Evolutionary conservation across 331 rosid genomes (phyloP), one percentile per base, ranked within the genome.

Genomic region (Telfairia occidentalis): DNA sequence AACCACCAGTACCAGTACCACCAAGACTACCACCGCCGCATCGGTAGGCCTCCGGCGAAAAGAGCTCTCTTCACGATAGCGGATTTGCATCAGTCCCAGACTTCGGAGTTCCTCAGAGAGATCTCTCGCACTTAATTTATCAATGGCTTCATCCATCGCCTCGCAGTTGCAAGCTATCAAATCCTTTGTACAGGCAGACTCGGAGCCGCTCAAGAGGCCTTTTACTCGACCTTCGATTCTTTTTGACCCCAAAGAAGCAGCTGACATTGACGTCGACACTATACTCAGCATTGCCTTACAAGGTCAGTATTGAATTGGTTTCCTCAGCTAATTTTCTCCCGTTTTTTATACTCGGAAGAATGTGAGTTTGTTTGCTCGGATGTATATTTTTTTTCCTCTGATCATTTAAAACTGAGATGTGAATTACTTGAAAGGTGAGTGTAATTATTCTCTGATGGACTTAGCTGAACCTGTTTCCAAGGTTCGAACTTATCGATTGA

Each of bases 211-310:
- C 34, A 94, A 83, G 84, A 73, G 90, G 61, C 97, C 98, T 0
- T 86, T 83, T 84, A 88, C 92, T 59, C 92, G 98, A 0, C 92
- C 98, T 75, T 88, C 98, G 8, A 79, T 94, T 64, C 81, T 91
- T 58, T 90, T 78, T 75, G 92, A 91, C 55, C 89, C 96, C 35
- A 90, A 91, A 82, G 83, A 85, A 78, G 98, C 98, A 0, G 96
- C 98, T 1, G 98, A 94, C 50, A 80, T 82, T 30, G 90, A 84
- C 28, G 43, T 83, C 13, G 92, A 94, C 37, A 75, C 96, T 49
- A 76, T 94, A 37, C 82, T 83, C 79, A 23, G 66, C 58, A 67
- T 85, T 11, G 92, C 90, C 2, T 70, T 82, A 49, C 85, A 87
- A 83, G 98, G 98, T 85, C 71, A 46, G 71, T 74, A 37, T 5